Percentiles rank a stretch among this genome's conserved stretches.
These are phyloP conservation scores for Xylariaceae sp. DNA, from an alignment of 2,329 filamentous ascomycete species.

Conservation along the genomic window DNA sequence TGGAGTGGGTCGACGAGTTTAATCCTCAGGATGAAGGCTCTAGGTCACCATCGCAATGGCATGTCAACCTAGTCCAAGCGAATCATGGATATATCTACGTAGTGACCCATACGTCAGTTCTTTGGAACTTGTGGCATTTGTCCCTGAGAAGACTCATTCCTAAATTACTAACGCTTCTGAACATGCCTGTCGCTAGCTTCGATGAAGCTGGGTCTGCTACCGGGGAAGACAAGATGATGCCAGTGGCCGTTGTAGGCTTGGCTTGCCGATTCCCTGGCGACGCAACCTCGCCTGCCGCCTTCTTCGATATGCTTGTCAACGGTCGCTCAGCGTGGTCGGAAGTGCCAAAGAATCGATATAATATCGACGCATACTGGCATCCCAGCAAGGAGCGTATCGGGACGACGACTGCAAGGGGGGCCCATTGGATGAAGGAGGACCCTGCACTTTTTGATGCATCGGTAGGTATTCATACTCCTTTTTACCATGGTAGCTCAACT, in stretches of 20 bases:
- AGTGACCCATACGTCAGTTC: too few relatives aligned
- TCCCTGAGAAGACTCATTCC: too few relatives aligned
- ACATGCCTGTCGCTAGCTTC: too few relatives aligned
- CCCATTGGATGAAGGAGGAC: conserved; percentile 1
- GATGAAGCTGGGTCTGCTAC: too few relatives aligned
- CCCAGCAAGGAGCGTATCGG: not conserved
- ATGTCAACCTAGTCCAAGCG: too few relatives aligned
- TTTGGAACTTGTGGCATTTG: too few relatives aligned
- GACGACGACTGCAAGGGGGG: not conserved
- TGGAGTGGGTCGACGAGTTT: too few relatives aligned
- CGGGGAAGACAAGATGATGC: too few relatives aligned
- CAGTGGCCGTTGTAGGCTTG: conserved; percentile 4
- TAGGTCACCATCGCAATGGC: too few relatives aligned
- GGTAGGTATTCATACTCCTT: not conserved
- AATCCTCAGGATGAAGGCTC: too few relatives aligned
- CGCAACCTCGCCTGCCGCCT: not conserved
- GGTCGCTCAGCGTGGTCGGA: not conserved
- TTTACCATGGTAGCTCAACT: not conserved
- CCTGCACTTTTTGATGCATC: conserved; percentile 1
- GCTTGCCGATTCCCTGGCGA: not conserved
- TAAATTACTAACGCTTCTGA: too few relatives aligned
- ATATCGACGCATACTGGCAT: conserved; percentile 3
- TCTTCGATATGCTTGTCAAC: not conserved
- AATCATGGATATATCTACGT: too few relatives aligned
- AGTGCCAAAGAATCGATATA: conserved; percentile 2